A percentile compares a stretch with the other conserved stretches of the same genome.
phyloP scores from a whole-genome alignment of 768 basidiomycete genomes.

The Boletus rufocinnamomeus region DNA sequence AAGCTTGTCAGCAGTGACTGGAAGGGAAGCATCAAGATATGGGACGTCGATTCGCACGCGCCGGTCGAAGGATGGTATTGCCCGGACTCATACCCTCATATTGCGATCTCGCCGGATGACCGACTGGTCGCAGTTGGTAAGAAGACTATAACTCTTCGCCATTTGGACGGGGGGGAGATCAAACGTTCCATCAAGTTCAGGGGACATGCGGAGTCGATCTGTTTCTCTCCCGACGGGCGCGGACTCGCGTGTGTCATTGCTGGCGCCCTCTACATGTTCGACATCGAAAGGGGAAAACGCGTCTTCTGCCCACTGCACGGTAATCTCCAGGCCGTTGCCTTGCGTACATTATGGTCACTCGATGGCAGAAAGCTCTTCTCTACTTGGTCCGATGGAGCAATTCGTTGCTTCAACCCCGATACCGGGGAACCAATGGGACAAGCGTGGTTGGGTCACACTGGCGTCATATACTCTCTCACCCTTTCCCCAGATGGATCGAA shows the following conservation, averaged over 20 bases:
- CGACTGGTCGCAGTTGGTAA: not conserved
- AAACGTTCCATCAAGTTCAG: not conserved
- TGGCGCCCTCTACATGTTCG: not conserved
- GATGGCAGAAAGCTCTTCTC: not conserved
- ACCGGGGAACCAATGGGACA: not conserved
- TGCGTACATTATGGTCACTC: not conserved
- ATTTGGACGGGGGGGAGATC: not conserved
- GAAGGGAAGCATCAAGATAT: not conserved
- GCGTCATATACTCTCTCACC: not conserved
- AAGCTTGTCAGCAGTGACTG: not conserved
- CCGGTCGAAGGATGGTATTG: constrained; percentile 1
- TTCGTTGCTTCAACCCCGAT: not conserved
- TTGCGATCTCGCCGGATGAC: constrained; percentile 8
- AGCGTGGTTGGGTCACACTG: not conserved
- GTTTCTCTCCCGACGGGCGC: not conserved
- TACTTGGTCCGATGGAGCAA: not conserved
- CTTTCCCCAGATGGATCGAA: not conserved
- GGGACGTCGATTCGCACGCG: constrained; percentile 1
- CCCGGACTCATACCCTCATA: not conserved
- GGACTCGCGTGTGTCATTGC: not conserved
- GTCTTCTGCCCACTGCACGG: no score
- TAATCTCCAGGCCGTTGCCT: no score
- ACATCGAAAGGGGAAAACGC: not conserved
- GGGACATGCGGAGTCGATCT: not conserved
- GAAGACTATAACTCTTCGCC: not conserved